Percentiles rank a stretch among this genome's conserved stretches.
These are phyloP conservation scores for Globisporangium acanthophoron DNA, from an alignment of 352 stramenopile genomes.

Conservation along the genomic window DNA sequence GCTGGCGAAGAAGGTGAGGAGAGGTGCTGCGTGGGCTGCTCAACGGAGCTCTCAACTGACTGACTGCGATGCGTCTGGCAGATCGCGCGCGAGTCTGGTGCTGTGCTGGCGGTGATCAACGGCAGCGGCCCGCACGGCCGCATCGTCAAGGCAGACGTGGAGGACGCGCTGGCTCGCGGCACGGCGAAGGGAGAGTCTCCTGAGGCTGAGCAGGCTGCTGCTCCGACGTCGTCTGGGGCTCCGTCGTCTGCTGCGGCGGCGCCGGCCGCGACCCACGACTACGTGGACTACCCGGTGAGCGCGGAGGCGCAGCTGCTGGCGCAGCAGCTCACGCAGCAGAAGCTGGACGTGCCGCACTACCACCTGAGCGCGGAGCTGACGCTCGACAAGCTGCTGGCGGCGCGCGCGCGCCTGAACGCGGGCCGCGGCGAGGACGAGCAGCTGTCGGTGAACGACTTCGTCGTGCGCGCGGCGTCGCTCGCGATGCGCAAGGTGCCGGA, in stretches of 20 bases:
- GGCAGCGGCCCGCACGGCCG: constrained; percentile 85
- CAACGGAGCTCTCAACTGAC: constrained; percentile 16
- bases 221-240: constrained; percentile 10
- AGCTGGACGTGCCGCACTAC: constrained; percentile 96
- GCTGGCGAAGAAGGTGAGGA: constrained; percentile 86
- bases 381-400: constrained; percentile 88
- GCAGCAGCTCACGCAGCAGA: constrained; percentile 89
- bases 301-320: constrained; percentile 70
- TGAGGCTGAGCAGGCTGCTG: neutral
- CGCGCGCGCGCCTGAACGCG: constrained; percentile 89
- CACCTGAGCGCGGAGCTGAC: constrained; percentile 94
- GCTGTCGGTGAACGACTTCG: constrained; percentile 98
- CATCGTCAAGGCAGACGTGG: constrained; percentile 93
- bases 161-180: constrained; percentile 80
- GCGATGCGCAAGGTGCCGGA: constrained; percentile 96
- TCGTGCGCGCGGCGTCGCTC: constrained; percentile 94
- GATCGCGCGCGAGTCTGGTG: constrained; percentile 74
- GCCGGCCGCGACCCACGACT: constrained; percentile 61
- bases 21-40: too few relatives aligned
- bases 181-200: constrained; percentile 14
- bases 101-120: constrained; percentile 58
- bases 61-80: constrained; percentile 22
- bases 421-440: constrained; percentile 88
- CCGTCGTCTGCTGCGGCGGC: constrained; percentile 16
- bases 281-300: constrained; percentile 92